A percentile compares a stretch with the other conserved stretches of the same genome.
These are phyloP conservation scores for Anaeromyces robustus DNA, from an alignment of 192 early-diverging fungal species.

Conservation along the genomic window DNA sequence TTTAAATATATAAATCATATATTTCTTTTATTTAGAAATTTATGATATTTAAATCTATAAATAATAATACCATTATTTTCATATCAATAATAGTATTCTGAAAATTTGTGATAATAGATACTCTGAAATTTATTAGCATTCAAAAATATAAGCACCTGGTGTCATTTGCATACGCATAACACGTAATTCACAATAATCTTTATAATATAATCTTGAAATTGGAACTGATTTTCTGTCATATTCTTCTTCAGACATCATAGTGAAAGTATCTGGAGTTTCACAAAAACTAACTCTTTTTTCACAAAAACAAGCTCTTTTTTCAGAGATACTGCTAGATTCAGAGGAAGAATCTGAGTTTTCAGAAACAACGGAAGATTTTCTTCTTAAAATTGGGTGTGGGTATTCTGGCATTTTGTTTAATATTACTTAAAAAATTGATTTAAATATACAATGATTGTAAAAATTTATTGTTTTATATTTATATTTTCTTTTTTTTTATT, in stretches of 20 bases:
- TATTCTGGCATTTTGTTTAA: background rate
- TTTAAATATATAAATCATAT: too few species aligned
- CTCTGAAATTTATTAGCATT: too few species aligned
- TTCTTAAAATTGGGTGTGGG: background rate
- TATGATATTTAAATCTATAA: too few species aligned
- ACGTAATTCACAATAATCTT: background rate
- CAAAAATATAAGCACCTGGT: background rate
- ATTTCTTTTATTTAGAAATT: too few species aligned
- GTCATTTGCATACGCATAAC: background rate
- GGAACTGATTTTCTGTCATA: background rate
- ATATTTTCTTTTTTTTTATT: too few species aligned
- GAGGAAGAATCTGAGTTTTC: background rate
- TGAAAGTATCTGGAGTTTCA: background rate
- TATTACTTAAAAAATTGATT: too few species aligned
- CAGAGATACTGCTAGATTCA: background rate
- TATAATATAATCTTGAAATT: background rate
- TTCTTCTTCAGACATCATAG: background rate
- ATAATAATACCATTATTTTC: too few species aligned
- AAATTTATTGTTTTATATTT: too few species aligned
- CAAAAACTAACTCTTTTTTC: background rate
- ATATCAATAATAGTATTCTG: too few species aligned
- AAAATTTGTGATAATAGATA: too few species aligned
- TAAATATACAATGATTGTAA: too few species aligned
- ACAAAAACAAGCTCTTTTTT: background rate
- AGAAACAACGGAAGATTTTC: background rate